Conservation (phyloP, 345 rosid species). For the Dovyalis caffra region DNA sequence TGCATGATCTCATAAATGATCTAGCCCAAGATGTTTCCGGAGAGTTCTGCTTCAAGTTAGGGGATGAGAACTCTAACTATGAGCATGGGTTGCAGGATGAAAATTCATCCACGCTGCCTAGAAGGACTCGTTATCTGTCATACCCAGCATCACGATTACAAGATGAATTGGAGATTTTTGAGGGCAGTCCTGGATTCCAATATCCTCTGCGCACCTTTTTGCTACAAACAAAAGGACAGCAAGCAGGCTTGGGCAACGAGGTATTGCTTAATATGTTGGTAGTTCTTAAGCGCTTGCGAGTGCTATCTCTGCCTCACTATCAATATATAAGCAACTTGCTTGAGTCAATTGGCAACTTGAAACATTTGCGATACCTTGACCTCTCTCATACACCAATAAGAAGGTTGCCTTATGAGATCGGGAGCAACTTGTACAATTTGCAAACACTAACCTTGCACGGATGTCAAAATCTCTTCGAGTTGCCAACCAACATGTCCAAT, state of each 20-base stretch:
- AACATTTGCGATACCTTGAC: not conserved
- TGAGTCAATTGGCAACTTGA: not conserved
- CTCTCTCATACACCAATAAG: not conserved
- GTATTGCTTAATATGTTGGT: not conserved
- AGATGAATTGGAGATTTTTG: not conserved
- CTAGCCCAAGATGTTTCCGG: not conserved
- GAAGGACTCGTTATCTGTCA: not conserved
- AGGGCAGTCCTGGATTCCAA: not conserved
- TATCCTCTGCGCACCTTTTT: not conserved
- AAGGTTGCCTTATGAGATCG: not conserved
- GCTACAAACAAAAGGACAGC: not conserved
- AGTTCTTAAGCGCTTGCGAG: not conserved
- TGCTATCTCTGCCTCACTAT: not conserved
- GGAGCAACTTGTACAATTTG: not conserved
- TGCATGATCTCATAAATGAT: conserved; percentile 13
- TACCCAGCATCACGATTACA: not conserved
- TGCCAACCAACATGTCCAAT: not conserved
- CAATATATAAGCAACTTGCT: not conserved
- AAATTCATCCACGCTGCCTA: not conserved
- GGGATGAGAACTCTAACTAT: not conserved
- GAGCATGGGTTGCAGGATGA: not conserved
- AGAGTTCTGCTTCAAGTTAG: conserved; percentile 10
- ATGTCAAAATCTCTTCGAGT: not conserved
- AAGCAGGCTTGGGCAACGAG: not conserved
- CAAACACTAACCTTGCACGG: not conserved